A percentile compares a stretch with the other conserved stretches of the same genome.
These are phyloP conservation scores for Scheffersomyces stipitis DNA, from an alignment of 805 yeast species.

Conservation along the genomic window DNA sequence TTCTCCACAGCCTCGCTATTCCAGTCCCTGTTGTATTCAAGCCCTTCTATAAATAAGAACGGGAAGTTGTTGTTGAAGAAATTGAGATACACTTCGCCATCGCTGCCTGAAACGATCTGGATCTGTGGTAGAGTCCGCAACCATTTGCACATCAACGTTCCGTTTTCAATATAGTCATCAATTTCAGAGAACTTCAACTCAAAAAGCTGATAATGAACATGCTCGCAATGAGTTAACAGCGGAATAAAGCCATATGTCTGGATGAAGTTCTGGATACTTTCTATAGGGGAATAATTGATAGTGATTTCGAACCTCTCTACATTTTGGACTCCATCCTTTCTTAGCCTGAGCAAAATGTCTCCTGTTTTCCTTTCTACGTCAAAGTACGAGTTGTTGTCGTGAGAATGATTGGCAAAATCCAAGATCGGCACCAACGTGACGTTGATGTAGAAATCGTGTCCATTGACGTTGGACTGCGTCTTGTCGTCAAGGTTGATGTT, in stretches of 20 bases:
- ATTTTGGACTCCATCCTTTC: background rate
- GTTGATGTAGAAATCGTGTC: conserved; percentile 45
- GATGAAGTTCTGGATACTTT: conserved; percentile 23
- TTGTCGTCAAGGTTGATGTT: background rate
- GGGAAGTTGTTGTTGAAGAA: conserved; percentile 18
- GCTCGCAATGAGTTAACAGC: background rate
- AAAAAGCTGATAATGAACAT: conserved; percentile 11
- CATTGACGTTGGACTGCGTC: background rate
- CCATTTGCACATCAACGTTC: conserved; percentile 25
- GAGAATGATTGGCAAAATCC: conserved; percentile 67
- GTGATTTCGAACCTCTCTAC: conserved; percentile 18
- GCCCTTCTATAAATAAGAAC: conserved; percentile 10
- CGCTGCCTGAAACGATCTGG: conserved; percentile 15
- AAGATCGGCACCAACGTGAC: conserved; percentile 63
- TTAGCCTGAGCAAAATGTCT: conserved; percentile 41
- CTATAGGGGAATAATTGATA: conserved; percentile 24
- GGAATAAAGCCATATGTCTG: conserved; percentile 35
- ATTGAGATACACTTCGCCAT: conserved; percentile 15
- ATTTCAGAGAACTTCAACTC: conserved; percentile 9
- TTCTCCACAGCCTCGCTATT: conserved; percentile 12
- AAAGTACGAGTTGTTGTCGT: conserved; percentile 52
- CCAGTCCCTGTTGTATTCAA: conserved; percentile 18
- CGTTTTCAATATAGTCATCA: conserved; percentile 8
- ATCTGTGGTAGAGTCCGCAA: conserved; percentile 24
- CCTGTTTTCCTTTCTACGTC: conserved; percentile 51